These are phyloP conservation scores for Backusella tuberculispora DNA, from an alignment of 192 early-diverging fungal genomes.

Conservation along the genomic window DNA sequence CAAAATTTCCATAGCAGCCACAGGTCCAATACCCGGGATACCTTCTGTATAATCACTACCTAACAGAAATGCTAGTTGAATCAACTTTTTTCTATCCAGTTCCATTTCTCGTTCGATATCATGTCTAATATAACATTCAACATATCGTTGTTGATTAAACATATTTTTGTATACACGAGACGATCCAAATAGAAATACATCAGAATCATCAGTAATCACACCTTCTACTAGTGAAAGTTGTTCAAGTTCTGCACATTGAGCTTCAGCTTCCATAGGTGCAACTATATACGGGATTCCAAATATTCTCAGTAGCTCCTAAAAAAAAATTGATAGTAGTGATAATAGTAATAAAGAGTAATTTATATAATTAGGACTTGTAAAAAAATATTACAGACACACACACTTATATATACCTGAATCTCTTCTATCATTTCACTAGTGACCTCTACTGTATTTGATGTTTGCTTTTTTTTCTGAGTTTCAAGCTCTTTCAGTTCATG, in stretches of 20 bases:
- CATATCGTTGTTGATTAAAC: slow-evolving; percentile 88
- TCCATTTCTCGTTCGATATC: slow-evolving; percentile 70
- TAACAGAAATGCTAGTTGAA: slow-evolving; percentile 86
- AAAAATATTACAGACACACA: slow-evolving; percentile 1
- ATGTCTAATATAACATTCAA: slow-evolving; percentile 78
- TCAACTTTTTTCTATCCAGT: slow-evolving; percentile 70
- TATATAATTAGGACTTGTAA: neutral
- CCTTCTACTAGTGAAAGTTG: slow-evolving; percentile 79
- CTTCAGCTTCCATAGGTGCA: slow-evolving; percentile 97
- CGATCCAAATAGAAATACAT: slow-evolving; percentile 94
- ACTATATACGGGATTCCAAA: slow-evolving; percentile 95
- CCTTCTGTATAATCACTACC: slow-evolving; percentile 99
- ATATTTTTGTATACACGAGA: slow-evolving; percentile 87
- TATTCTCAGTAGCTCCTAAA: slow-evolving; percentile 74
- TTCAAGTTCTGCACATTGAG: slow-evolving; percentile 86
- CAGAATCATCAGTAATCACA: slow-evolving; percentile 96
- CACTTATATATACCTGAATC: slow-evolving; percentile 50
- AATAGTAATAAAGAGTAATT: neutral
- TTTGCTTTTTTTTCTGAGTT: slow-evolving; percentile 54
- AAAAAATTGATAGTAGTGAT: neutral
- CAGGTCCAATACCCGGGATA: slow-evolving; percentile 83
- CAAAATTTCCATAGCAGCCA: slow-evolving; percentile 89
- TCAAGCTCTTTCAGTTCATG: slow-evolving; percentile 57
- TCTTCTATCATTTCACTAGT: slow-evolving; percentile 78
- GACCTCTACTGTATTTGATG: slow-evolving; percentile 64